A percentile compares a stretch with the other conserved stretches of the same genome.
Evolutionary conservation across 169 alveolate genomes (phyloP).

Genomic region (Plasmodium cynomolgi): DNA sequence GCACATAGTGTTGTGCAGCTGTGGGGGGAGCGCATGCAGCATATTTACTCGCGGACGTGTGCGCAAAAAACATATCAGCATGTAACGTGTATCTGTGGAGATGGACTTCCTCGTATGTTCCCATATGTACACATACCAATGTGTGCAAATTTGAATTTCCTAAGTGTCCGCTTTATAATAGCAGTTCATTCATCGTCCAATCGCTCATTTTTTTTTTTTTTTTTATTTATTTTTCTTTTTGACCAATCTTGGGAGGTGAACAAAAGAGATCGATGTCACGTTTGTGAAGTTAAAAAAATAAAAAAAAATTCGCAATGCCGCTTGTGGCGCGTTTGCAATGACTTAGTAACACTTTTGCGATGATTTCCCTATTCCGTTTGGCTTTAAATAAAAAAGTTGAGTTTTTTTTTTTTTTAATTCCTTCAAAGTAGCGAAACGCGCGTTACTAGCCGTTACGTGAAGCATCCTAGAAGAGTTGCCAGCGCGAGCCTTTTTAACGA

Average conservation of each 20-base stretch:
- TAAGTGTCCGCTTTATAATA: neutral
- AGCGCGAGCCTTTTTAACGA: neutral
- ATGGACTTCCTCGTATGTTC: neutral
- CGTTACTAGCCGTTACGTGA: neutral
- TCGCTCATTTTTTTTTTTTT: neutral
- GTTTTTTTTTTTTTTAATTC: neutral
- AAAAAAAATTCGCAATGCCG: neutral
- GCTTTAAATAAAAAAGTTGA: neutral
- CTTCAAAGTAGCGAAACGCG: neutral
- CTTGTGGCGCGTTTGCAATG: neutral
- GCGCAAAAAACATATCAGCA: neutral
- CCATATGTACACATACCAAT: neutral
- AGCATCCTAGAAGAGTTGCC: neutral
- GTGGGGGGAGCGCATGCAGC: neutral
- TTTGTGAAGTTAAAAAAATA: neutral
- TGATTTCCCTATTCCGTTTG: neutral
- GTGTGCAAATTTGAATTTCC: neutral
- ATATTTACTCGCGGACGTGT: neutral
- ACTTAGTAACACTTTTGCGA: neutral
- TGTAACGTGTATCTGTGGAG: neutral
- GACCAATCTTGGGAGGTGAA: neutral
- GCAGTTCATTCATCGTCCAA: neutral
- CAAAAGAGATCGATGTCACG: neutral
- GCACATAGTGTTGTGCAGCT: neutral
- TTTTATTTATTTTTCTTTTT: neutral